Conservation (phyloP, 805 yeast species). For the Barnettozyma sp. region DNA sequence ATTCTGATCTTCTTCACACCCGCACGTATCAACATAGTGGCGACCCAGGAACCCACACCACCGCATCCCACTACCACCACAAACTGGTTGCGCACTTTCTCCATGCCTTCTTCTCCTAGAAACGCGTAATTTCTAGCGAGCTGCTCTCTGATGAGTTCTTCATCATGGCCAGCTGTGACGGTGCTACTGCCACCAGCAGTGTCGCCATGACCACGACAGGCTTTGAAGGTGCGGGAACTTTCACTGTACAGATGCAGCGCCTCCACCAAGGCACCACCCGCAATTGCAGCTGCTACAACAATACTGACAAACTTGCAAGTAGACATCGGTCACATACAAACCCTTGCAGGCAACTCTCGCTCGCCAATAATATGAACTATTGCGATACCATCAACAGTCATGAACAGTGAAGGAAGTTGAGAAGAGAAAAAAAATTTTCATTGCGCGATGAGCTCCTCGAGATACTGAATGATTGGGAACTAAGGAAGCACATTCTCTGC, state of each 20-base stretch:
- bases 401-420: no score
- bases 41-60: conserved; percentile 97
- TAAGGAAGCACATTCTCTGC: no score
- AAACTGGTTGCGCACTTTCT: conserved; percentile 58
- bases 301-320: conserved; percentile 6
- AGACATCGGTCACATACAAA: not conserved
- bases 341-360: no score
- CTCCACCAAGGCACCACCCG: conserved; percentile 15
- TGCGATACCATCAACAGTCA: no score
- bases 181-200: no score
- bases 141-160: conserved; percentile 80
- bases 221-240: no score
- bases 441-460: no score
- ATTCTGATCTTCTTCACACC: conserved; percentile 77
- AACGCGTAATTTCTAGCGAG: conserved; percentile 92
- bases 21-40: conserved; percentile 83
- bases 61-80: conserved; percentile 91
- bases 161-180: conserved; percentile 36
- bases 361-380: no score
- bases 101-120: conserved; percentile 79
- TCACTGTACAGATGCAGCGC: conserved; percentile 15
- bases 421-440: no score
- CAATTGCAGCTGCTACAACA: conserved; percentile 6
- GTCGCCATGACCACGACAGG: no score
- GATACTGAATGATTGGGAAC: no score